Evolutionary conservation across 257 asterid genomes (phyloP).

Genomic region (Nicotiana paniculata): DNA sequence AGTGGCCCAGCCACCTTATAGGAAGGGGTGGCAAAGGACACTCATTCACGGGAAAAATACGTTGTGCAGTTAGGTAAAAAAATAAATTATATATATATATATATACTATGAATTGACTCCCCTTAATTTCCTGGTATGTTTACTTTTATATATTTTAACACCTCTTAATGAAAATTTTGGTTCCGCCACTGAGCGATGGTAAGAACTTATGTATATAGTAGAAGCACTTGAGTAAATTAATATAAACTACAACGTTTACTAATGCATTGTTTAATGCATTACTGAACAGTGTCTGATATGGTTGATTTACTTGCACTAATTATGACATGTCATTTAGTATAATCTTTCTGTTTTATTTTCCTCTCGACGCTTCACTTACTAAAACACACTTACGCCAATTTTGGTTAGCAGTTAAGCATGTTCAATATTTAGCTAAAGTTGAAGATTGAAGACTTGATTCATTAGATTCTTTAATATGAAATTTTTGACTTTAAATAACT

Average conservation of each 20-base stretch:
- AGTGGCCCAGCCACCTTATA: too few species aligned
- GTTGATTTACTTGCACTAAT: neutral
- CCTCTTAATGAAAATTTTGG: too few species aligned
- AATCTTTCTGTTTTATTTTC: neutral
- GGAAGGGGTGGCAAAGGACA: too few species aligned
- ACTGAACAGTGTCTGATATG: neutral
- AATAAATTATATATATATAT: too few species aligned
- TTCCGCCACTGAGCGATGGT: too few species aligned
- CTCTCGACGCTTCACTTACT: neutral
- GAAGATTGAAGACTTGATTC: neutral
- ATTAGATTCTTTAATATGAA: neutral
- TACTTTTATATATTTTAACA: too few species aligned
- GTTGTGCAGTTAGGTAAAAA: too few species aligned
- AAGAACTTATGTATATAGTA: neutral
- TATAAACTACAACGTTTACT: neutral
- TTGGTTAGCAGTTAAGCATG: neutral
- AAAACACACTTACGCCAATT: neutral
- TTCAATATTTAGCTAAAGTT: neutral
- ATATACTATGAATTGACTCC: too few species aligned
- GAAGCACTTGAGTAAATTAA: neutral
- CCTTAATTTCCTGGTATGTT: too few species aligned
- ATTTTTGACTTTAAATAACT: neutral
- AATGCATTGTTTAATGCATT: neutral
- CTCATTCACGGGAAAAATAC: too few species aligned
- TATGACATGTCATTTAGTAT: neutral